Percentiles rank a stretch among this genome's conserved stretches.
These are phyloP conservation scores for Tolypocladium capitatum DNA, from an alignment of 2,329 filamentous ascomycete species.

Conservation along the genomic window DNA sequence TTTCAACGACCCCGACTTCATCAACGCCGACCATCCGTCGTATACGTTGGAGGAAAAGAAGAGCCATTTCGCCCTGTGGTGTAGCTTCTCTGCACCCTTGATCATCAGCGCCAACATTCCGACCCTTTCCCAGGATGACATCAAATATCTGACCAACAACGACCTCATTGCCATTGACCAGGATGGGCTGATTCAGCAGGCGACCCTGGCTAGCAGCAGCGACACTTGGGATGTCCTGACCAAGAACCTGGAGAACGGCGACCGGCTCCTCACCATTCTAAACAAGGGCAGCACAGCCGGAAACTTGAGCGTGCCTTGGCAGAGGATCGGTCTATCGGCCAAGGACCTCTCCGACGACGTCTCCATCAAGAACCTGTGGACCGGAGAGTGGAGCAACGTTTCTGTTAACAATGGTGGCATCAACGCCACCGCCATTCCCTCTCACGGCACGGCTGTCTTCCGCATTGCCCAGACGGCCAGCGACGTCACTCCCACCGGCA, in stretches of 20 bases:
- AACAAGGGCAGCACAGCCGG: slow-evolving; percentile 23
- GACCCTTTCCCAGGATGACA: slow-evolving; percentile 8
- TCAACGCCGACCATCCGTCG: slow-evolving; percentile 21
- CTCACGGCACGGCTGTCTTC: slow-evolving; percentile 28
- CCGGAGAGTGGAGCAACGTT: slow-evolving; percentile 15
- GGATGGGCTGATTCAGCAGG: slow-evolving; percentile 27
- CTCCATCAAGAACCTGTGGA: slow-evolving; percentile 29
- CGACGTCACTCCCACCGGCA: slow-evolving; percentile 26
- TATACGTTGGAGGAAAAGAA: slow-evolving; percentile 20
- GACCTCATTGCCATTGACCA: slow-evolving; percentile 29
- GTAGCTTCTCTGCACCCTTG: slow-evolving; percentile 19
- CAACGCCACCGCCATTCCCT: slow-evolving; percentile 14
- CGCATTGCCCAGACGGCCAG: slow-evolving; percentile 21
- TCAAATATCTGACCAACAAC: slow-evolving; percentile 24
- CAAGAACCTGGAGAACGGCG: slow-evolving; percentile 30
- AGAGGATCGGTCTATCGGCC: slow-evolving; percentile 21
- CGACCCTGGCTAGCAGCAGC: slow-evolving; percentile 32
- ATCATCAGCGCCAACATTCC: slow-evolving; percentile 17
- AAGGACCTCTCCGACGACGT: slow-evolving; percentile 13
- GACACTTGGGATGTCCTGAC: slow-evolving; percentile 30
- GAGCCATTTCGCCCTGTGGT: slow-evolving; percentile 23
- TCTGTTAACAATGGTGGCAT: slow-evolving; percentile 9
- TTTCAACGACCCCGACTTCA: slow-evolving; percentile 25
- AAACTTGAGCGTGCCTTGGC: slow-evolving; percentile 18
- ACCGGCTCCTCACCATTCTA: slow-evolving; percentile 31